These are phyloP conservation scores for Aspergillus intermedius DNA, from an alignment of 2,329 filamentous ascomycete genomes.

Conservation along the genomic window DNA sequence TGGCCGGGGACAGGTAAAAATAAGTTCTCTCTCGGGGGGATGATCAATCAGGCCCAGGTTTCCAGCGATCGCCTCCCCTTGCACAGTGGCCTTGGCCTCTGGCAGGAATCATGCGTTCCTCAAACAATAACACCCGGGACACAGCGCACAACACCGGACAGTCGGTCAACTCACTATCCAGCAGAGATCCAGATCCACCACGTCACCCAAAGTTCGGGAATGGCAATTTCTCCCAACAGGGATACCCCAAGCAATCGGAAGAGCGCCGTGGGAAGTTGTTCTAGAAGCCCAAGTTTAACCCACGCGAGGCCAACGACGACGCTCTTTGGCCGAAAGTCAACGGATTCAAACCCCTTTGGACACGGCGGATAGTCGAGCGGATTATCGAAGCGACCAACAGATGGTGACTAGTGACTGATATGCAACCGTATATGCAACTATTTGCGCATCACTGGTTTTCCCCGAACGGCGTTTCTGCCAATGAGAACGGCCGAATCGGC, in stretches of 20 bases:
- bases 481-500: conserved; percentile 9
- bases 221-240: not conserved
- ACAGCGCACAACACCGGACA: conserved; percentile 4
- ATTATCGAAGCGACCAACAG: too few relatives aligned
- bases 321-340: conserved; percentile 13
- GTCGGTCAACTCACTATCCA: not conserved
- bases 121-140: conserved; percentile 4
- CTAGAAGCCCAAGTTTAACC: conserved; percentile 16
- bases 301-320: conserved; percentile 11
- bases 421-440: not conserved
- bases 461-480: conserved; percentile 6
- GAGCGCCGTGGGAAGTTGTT: conserved; percentile 10
- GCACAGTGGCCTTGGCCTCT: not conserved
- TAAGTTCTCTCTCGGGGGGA: not conserved
- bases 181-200: conserved; percentile 1
- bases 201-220: not conserved
- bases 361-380: not conserved
- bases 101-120: conserved; percentile 4
- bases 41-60: conserved; percentile 3
- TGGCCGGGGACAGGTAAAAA: conserved; percentile 3
- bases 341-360: not conserved
- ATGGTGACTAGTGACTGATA: too few relatives aligned
- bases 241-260: conserved; percentile 6
- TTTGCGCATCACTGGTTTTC: not conserved
- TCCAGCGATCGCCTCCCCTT: conserved; percentile 5